phyloP scores from a whole-genome alignment of 371 early-diverging fungal species.

The Catenaria anguillulae region DNA sequence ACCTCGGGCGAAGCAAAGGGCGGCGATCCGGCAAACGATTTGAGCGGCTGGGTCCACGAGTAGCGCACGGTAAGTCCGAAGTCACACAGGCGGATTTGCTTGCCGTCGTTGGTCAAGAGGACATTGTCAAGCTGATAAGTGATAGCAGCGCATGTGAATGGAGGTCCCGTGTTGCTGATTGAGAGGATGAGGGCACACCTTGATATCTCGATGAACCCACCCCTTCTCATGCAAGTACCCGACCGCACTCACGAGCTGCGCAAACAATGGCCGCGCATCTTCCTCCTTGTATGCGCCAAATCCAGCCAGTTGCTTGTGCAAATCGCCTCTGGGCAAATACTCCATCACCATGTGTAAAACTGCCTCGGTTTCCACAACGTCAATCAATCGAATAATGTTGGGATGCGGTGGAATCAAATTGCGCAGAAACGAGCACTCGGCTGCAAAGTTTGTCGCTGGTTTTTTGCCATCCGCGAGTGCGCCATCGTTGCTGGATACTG shows the following conservation, averaged over 20 bases:
- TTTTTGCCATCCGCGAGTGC: neutral
- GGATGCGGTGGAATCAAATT: neutral
- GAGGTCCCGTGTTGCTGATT: too few relatives aligned
- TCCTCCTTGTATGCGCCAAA: neutral
- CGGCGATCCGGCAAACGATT: slow-evolving; percentile 56
- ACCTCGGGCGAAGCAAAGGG: slow-evolving; percentile 19
- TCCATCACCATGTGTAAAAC: neutral
- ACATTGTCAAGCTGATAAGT: neutral
- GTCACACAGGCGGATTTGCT: slow-evolving; percentile 46
- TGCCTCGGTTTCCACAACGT: neutral
- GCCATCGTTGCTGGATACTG: neutral
- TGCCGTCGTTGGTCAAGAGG: neutral
- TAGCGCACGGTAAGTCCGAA: slow-evolving; percentile 81
- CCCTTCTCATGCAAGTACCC: slow-evolving; percentile 8
- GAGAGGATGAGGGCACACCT: too few relatives aligned
- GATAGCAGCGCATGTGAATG: too few relatives aligned
- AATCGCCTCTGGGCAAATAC: neutral
- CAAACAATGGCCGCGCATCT: neutral
- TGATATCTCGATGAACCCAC: slow-evolving; percentile 13
- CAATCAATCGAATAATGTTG: neutral
- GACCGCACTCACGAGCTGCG: neutral
- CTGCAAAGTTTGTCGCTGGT: neutral
- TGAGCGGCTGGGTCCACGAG: slow-evolving; percentile 30
- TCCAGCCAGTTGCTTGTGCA: neutral
- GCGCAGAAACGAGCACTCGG: neutral